phyloP scores from a whole-genome alignment of 2,329 filamentous ascomycete species.

The Pestalotiopsis sp. region DNA sequence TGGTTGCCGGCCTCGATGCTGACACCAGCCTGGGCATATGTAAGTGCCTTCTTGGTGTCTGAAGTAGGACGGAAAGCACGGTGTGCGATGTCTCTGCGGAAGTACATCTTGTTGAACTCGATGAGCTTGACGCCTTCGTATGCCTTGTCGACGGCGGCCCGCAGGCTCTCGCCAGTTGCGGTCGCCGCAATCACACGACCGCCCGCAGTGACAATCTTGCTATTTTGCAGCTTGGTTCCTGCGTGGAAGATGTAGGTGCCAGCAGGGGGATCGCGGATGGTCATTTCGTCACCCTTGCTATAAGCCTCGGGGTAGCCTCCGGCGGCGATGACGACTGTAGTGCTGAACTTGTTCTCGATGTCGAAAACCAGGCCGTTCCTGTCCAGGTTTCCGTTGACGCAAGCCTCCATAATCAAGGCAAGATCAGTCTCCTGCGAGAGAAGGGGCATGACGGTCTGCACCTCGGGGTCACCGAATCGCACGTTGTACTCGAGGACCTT shows the following conservation, averaged over 20 bases:
- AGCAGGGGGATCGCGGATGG: constrained; percentile 45
- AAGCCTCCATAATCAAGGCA: constrained; percentile 86
- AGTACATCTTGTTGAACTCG: constrained; percentile 88
- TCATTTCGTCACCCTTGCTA: constrained; percentile 71
- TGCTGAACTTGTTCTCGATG: constrained; percentile 72
- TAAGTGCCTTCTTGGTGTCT: constrained; percentile 61
- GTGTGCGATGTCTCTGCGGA: constrained; percentile 88
- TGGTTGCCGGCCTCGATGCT: constrained; percentile 93
- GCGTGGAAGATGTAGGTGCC: constrained; percentile 87
- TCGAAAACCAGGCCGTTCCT: constrained; percentile 62
- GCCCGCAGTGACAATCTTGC: constrained; percentile 75
- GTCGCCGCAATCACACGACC: constrained; percentile 95
- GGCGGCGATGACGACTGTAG: constrained; percentile 92
- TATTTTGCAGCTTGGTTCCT: constrained; percentile 70
- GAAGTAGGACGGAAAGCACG: constrained; percentile 60
- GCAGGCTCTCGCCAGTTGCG: constrained; percentile 72
- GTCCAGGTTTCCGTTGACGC: constrained; percentile 74
- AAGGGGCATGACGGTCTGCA: constrained; percentile 62
- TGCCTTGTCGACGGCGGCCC: constrained; percentile 83
- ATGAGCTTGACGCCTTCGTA: constrained; percentile 83
- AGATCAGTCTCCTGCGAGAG: constrained; percentile 71
- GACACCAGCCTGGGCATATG: constrained; percentile 91
- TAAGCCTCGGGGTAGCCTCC: constrained; percentile 90
- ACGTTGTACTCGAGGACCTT: constrained; percentile 93
- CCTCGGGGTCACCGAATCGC: constrained; percentile 89